phyloP scores from a whole-genome alignment of 352 stramenopile species.

The Phytophthora megakarya region DNA sequence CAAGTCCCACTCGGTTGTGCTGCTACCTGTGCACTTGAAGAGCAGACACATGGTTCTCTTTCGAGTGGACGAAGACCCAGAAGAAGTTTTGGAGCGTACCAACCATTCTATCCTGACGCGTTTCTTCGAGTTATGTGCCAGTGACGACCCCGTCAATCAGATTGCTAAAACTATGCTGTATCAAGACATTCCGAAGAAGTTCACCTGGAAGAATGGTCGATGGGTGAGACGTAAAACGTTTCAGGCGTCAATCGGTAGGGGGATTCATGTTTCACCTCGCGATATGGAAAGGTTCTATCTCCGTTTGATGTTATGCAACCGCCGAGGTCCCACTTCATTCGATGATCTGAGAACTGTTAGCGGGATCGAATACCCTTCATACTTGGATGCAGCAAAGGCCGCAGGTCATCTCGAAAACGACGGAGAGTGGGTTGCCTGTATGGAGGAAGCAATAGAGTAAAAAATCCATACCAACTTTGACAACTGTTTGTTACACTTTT shows the following conservation, averaged over 20 bases:
- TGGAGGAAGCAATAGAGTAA: conserved; percentile 15
- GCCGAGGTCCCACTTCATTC: conserved; percentile 23
- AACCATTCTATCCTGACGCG: background rate
- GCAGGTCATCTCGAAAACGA: conserved; percentile 29
- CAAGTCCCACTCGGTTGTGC: conserved; percentile 20
- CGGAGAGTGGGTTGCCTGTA: conserved; percentile 19
- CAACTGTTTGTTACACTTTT: too few relatives aligned
- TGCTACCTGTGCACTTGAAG: conserved; percentile 9
- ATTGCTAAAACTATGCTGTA: conserved; percentile 18
- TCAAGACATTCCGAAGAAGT: conserved; percentile 27
- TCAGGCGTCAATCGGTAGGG: conserved; percentile 12
- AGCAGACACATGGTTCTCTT: background rate
- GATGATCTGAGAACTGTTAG: conserved; percentile 27
- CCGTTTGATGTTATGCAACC: conserved; percentile 26
- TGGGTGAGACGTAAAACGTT: conserved; percentile 20
- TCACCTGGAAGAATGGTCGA: background rate
- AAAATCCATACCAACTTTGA: too few relatives aligned
- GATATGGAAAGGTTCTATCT: conserved; percentile 34
- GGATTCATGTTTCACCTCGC: conserved; percentile 21
- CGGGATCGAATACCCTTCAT: conserved; percentile 10
- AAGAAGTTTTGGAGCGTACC: background rate
- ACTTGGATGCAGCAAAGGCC: conserved; percentile 6
- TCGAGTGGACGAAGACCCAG: background rate
- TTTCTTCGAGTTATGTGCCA: conserved; percentile 17
- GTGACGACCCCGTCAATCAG: conserved; percentile 5